Evolutionary conservation across 192 early-diverging fungal species (phyloP), one percentile per base, ranked within the genome.

Genomic region (Coemansia nantahalensis): DNA sequence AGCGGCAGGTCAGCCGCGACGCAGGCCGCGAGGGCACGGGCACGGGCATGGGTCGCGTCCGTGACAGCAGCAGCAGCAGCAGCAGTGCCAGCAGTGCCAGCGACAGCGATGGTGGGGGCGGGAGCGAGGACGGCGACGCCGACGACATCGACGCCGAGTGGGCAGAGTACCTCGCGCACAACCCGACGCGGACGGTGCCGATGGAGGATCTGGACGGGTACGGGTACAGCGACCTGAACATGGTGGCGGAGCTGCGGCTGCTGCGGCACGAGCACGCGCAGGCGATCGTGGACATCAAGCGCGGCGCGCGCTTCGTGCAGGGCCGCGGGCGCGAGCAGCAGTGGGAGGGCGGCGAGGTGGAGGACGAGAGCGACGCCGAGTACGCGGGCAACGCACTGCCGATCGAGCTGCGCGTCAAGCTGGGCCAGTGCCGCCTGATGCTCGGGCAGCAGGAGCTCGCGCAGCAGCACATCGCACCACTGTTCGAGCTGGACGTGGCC

Each of bases 201-300:
- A 62, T 77, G 58, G 67, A 71, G 24, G 62, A 54, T 65, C 63
- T 62, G 54, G 77, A 21, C 73, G 93, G 53, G 75, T 90, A 51
- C 91, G 83, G 60, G 80, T 91, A 30, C 51, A 61, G 21, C 32
- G 94, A 95, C 45, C 56, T 99, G 23, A 88, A 92, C 62, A 89
- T 91, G 74, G 62, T 94, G 40, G 83, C 85, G 31, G 93, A 96
- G 53, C 65, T 97, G 12, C 93, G 92, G 46, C 80, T 96, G 15
- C 80, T 89, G 49, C 65, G 79, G 23, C 79, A 81, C 33, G 89
- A 94, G 47, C 93, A 90, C 57, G 84, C 87, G 38, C 78, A 79
- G 38, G 83, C 85, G 5, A 60, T 93, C 1, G 62, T 70, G 15
- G 80, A 83, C 23, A 83, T 96, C 48, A 87, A 91, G 48, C 76